These are phyloP conservation scores for Fragilariopsis cylindrus DNA, from an alignment of 108 stramenopile genomes.

Conservation along the genomic window DNA sequence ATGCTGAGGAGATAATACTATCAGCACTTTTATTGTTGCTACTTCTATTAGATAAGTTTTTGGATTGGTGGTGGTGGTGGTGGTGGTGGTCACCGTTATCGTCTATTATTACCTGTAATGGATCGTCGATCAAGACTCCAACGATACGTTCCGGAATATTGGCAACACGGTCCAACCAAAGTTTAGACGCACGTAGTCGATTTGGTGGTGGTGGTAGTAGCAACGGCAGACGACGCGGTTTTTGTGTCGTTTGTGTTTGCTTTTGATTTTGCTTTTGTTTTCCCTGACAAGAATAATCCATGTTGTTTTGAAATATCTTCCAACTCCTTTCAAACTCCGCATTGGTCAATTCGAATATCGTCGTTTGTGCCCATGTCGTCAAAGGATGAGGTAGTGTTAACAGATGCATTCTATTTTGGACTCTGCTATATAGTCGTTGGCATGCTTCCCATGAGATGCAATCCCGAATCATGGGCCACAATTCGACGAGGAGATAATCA, in stretches of 20 bases:
- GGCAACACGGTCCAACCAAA: slow-evolving; percentile 29
- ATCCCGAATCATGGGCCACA: slow-evolving; percentile 36
- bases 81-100: too few relatives aligned
- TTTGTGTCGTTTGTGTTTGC: not conserved
- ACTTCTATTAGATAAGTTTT: not conserved
- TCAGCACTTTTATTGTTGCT: not conserved
- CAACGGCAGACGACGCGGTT: too few relatives aligned
- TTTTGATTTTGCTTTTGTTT: not conserved
- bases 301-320: not conserved
- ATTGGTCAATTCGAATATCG: slow-evolving; percentile 1
- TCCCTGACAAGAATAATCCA: not conserved
- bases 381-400: slow-evolving; percentile 34
- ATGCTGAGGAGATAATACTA: not conserved
- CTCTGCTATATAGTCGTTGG: slow-evolving; percentile 11
- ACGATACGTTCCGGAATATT: slow-evolving; percentile 20
- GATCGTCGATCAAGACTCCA: slow-evolving; percentile 27
- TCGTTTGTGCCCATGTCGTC: slow-evolving; percentile 21
- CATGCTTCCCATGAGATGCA: slow-evolving; percentile 20
- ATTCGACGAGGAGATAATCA: slow-evolving; percentile 28
- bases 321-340: slow-evolving; percentile 13
- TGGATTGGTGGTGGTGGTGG: not conserved
- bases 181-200: slow-evolving; percentile 25
- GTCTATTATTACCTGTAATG: slow-evolving; percentile 3
- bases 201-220: slow-evolving; percentile 7
- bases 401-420: slow-evolving; percentile 23